phyloP scores from a whole-genome alignment of 371 early-diverging fungal genomes.

The Rhizopus stolonifer region DNA sequence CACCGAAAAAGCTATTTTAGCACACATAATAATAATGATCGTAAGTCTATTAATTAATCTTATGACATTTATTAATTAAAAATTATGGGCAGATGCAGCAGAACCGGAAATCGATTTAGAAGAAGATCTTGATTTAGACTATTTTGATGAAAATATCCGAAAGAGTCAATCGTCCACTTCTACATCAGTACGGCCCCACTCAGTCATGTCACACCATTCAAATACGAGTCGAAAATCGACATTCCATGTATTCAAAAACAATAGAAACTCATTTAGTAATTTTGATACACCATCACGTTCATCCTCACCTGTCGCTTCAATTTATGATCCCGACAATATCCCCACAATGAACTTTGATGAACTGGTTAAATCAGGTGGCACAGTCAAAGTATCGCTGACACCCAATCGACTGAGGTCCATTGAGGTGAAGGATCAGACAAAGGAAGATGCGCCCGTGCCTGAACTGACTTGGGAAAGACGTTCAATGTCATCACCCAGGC shows the following conservation, averaged over 20 bases:
- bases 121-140: constrained; percentile 41
- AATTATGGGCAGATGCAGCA: constrained; percentile 19
- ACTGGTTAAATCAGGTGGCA: constrained; percentile 55
- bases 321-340: constrained; percentile 41
- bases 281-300: constrained; percentile 19
- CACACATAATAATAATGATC: constrained; percentile 4
- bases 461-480: constrained; percentile 33
- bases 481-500: constrained; percentile 26
- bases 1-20: constrained; percentile 10
- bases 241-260: constrained; percentile 44
- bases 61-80: background rate
- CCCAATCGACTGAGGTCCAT: constrained; percentile 62
- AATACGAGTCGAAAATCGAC: constrained; percentile 36
- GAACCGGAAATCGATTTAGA: constrained; percentile 26
- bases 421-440: constrained; percentile 41
- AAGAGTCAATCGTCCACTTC: constrained; percentile 11
- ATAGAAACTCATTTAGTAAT: constrained; percentile 25
- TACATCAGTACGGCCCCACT: constrained; percentile 24
- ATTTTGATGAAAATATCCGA: constrained; percentile 28
- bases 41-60: constrained; percentile 6
- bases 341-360: constrained; percentile 53
- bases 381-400: constrained; percentile 59
- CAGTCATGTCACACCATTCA: constrained; percentile 35
- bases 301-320: constrained; percentile 17
- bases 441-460: constrained; percentile 9